These are phyloP conservation scores for Eucalyptus cladocalyx DNA, from an alignment of 345 rosid species.

Conservation along the genomic window DNA sequence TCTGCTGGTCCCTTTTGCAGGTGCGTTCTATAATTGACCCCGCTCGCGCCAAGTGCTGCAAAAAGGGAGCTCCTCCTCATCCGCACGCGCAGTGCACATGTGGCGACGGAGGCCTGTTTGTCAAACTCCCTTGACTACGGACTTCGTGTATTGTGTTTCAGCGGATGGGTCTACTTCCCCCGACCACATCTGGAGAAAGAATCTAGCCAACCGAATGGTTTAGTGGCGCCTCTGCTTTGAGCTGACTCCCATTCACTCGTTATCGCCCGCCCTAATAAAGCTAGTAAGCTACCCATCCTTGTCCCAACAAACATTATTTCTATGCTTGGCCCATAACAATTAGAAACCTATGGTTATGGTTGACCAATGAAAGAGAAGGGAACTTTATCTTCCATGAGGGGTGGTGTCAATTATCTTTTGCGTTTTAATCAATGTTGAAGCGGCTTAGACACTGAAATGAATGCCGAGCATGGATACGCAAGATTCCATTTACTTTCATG, in stretches of 20 bases:
- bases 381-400: not conserved
- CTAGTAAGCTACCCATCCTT: too few species aligned
- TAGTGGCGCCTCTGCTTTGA: not conserved
- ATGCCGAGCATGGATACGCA: not conserved
- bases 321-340: not conserved
- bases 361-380: not conserved
- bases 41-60: not conserved
- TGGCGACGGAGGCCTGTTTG: not conserved
- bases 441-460: not conserved
- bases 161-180: not conserved
- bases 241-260: not conserved
- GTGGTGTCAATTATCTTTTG: not conserved
- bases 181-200: not conserved
- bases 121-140: not conserved
- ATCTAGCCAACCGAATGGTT: not conserved
- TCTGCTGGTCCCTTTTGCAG: constrained; percentile 1
- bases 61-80: not conserved
- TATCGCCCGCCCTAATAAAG: not conserved
- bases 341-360: not conserved
- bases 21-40: not conserved
- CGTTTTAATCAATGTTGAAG: not conserved
- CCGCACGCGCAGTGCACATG: not conserved
- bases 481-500: not conserved
- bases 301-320: not conserved
- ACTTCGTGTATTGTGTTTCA: not conserved